Evolutionary conservation across 352 stramenopile species (phyloP).

Genomic region (Globisporangium cylindrosporum): DNA sequence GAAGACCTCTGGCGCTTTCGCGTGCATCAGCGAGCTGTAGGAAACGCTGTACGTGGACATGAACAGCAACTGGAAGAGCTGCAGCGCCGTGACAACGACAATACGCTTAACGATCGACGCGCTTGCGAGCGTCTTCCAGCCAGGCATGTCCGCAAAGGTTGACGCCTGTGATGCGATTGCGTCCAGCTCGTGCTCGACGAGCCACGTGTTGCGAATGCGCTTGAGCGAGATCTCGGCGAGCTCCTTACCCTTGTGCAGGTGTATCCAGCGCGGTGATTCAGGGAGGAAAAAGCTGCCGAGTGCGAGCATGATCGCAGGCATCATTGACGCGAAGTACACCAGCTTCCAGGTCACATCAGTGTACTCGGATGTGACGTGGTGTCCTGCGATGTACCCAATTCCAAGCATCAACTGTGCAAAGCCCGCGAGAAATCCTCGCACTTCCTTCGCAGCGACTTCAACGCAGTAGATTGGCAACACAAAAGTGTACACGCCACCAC

Average conservation of each 20-base stretch:
- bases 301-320: slow-evolving; percentile 22
- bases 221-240: slow-evolving; percentile 30
- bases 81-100: slow-evolving; percentile 29
- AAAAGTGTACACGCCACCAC: slow-evolving; percentile 13
- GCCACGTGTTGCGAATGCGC: slow-evolving; percentile 23
- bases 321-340: slow-evolving; percentile 4
- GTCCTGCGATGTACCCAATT: not conserved
- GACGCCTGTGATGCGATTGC: slow-evolving; percentile 29
- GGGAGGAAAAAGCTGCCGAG: slow-evolving; percentile 42
- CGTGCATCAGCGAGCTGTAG: slow-evolving; percentile 20
- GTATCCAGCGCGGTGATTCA: slow-evolving; percentile 47
- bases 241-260: slow-evolving; percentile 43
- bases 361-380: not conserved
- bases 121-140: slow-evolving; percentile 21
- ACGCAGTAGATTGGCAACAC: slow-evolving; percentile 18
- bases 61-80: slow-evolving; percentile 35
- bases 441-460: slow-evolving; percentile 12
- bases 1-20: slow-evolving; percentile 33
- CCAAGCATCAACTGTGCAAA: slow-evolving; percentile 11
- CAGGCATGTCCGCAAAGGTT: slow-evolving; percentile 1
- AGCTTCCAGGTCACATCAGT: not conserved
- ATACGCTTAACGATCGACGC: slow-evolving; percentile 22
- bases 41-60: not conserved
- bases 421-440: slow-evolving; percentile 10
- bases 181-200: slow-evolving; percentile 25